A percentile compares a stretch with the other conserved stretches of the same genome.
Conservation (phyloP, 2,329 filamentous ascomycete genomes). For the Lasiodiplodia sp. region DNA sequence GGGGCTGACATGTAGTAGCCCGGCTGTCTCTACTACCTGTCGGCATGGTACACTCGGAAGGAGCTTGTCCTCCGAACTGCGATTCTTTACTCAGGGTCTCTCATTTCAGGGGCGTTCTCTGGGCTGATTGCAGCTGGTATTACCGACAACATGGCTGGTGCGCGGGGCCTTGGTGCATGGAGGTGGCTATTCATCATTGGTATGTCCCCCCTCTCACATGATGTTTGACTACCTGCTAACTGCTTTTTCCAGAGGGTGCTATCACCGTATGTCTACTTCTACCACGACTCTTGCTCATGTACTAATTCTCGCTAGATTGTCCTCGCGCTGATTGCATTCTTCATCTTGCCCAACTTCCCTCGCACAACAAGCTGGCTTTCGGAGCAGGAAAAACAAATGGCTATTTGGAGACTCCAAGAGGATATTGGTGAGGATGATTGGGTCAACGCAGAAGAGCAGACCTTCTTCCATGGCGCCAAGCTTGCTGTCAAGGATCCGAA, state of each 20-base stretch:
- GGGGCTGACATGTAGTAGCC: constrained; percentile 41
- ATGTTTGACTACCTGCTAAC: background rate
- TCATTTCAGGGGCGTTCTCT: constrained; percentile 61
- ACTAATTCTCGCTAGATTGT: background rate
- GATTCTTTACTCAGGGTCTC: constrained; percentile 60
- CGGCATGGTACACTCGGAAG: constrained; percentile 61
- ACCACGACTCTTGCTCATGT: background rate
- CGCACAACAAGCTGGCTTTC: constrained; percentile 11
- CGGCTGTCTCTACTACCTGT: constrained; percentile 58
- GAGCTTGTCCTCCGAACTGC: constrained; percentile 60
- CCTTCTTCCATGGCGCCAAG: constrained; percentile 42
- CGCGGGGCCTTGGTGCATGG: constrained; percentile 44
- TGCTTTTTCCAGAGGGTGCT: background rate
- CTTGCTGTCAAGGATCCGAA: constrained; percentile 43
- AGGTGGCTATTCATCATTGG: constrained; percentile 40
- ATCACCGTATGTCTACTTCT: background rate
- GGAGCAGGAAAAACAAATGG: constrained; percentile 14
- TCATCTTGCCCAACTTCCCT: constrained; percentile 23
- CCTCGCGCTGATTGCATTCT: constrained; percentile 1
- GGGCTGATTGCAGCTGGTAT: constrained; percentile 63
- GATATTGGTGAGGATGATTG: constrained; percentile 45
- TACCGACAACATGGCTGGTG: constrained; percentile 46
- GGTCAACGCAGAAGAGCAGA: constrained; percentile 39
- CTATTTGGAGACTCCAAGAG: constrained; percentile 40
- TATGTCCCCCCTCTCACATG: background rate